phyloP scores from a whole-genome alignment of 805 yeast species.

The Metschnikowia koreensis region DNA sequence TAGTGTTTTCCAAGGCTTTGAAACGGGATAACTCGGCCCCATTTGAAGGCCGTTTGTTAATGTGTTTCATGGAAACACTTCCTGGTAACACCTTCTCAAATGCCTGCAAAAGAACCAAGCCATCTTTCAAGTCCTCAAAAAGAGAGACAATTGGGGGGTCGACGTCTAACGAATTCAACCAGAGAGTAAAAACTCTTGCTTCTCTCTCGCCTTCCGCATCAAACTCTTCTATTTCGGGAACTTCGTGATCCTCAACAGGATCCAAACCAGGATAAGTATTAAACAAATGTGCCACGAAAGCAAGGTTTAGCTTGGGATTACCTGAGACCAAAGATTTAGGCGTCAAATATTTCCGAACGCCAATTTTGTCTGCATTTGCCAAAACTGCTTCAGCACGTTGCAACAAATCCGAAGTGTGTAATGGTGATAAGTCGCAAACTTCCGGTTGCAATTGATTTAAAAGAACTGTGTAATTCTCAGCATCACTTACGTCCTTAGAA shows the following conservation, averaged over 20 bases:
- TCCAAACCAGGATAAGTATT: slow-evolving; percentile 96
- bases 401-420: slow-evolving; percentile 71
- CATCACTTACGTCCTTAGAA: slow-evolving; percentile 85
- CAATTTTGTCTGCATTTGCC: slow-evolving; percentile 83
- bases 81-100: slow-evolving; percentile 96
- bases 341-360: slow-evolving; percentile 90
- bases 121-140: slow-evolving; percentile 94
- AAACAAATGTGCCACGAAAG: slow-evolving; percentile 95
- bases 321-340: slow-evolving; percentile 93
- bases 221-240: slow-evolving; percentile 93
- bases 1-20: slow-evolving; percentile 96
- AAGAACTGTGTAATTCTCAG: slow-evolving; percentile 90
- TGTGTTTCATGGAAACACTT: slow-evolving; percentile 70
- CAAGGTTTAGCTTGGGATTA: slow-evolving; percentile 93
- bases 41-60: slow-evolving; percentile 77
- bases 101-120: slow-evolving; percentile 84
- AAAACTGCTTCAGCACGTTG: slow-evolving; percentile 86
- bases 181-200: slow-evolving; percentile 95
- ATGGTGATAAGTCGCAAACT: slow-evolving; percentile 76
- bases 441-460: slow-evolving; percentile 86
- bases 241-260: slow-evolving; percentile 88
- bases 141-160: slow-evolving; percentile 89
- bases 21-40: slow-evolving; percentile 82
- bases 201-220: slow-evolving; percentile 99
- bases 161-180: slow-evolving; percentile 96